Evolutionary conservation across 2,329 filamentous ascomycete genomes (phyloP), one percentile per base, ranked within the genome.

Genomic region (Claviceps pusilla): DNA sequence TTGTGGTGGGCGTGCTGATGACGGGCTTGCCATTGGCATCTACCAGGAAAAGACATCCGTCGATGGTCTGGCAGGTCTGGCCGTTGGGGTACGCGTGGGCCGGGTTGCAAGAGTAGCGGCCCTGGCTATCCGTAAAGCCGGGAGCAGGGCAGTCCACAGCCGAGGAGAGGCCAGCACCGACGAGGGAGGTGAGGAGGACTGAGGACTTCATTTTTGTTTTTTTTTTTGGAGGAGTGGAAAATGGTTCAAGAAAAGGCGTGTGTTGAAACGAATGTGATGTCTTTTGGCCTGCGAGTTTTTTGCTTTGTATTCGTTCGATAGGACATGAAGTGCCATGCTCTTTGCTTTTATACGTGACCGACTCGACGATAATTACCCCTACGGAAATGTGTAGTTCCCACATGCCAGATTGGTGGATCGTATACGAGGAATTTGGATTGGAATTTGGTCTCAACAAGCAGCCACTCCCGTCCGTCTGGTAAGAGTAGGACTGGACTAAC

Each of bases 101-200:
- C 12, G 56, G 56, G 52, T 59, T 59, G 54, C 57, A 59, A 24
- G 48, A 51, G 53, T 58, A 58, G 24, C 54, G 50, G 46, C 57
- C 57, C 14, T 52, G 35, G 47, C 37, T 29, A 50, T 55, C 53
- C n/a, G 51, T 58, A 1, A 47, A 28, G 46, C 58, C 58, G 10
- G 58, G 9, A 12, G 56, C 51, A 19, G 56, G 56, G 54, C 56
- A 54, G 37, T 50, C 39, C 9, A 39, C 41, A 7, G 52, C 47
- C 5, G 50, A 6, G 29, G 31, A 37, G n/a, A 50, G 2, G 52
- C 37, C 47, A 37, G 47, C 43, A n/a, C 52, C 37, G 39, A 42
- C 4, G 47, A 46, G 29, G 37, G 39, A 28, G 41, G 47, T 7
- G 28, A 50, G 29, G 11, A 51, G 1, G 3, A 48, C 7, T 7